Conservation (phyloP, 2,329 filamentous ascomycete genomes). For the Ceratocystis smalleyi region DNA sequence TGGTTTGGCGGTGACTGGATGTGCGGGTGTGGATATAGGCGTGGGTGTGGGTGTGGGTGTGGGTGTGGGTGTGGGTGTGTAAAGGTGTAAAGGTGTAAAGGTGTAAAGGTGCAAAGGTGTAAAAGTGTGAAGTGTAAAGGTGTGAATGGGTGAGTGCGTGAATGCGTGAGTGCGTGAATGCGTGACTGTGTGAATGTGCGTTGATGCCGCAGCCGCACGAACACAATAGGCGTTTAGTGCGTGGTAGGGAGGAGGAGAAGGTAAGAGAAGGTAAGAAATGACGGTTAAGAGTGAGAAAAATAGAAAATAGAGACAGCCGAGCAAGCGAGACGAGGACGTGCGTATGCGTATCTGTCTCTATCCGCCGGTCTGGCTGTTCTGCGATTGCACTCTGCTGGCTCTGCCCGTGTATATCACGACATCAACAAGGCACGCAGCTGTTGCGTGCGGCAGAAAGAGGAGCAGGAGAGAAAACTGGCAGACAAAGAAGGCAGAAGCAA, state of each 20-base stretch:
- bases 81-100: neutral
- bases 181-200: too few species aligned
- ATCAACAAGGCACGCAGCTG: neutral
- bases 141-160: neutral
- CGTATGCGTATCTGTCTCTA: neutral
- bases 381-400: neutral
- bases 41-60: neutral
- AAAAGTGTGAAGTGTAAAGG: neutral
- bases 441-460: neutral
- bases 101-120: neutral
- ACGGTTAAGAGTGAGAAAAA: conserved; percentile 9
- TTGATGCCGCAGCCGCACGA: too few species aligned
- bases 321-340: neutral
- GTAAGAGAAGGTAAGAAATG: conserved; percentile 2
- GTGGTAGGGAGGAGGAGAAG: conserved; percentile 18
- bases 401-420: neutral
- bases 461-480: neutral
- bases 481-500: neutral
- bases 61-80: neutral
- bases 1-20: neutral
- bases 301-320: neutral
- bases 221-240: neutral
- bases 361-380: neutral
- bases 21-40: neutral
- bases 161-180: neutral